phyloP scores from a whole-genome alignment of 495 filamentous ascomycete genomes.

The Stereocaulon alpinum region DNA sequence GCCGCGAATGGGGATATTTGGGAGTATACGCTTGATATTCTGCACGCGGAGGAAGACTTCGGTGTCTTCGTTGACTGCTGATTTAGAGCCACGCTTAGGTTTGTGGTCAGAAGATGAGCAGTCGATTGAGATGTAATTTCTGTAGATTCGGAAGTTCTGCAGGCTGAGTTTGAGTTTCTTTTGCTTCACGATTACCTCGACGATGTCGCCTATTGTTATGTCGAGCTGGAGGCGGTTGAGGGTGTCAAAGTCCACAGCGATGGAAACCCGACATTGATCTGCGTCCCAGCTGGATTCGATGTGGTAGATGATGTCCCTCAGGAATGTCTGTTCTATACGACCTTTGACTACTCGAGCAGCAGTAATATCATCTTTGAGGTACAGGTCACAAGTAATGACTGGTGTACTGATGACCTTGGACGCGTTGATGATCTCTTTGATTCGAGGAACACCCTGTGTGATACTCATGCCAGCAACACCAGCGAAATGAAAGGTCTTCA shows the following conservation, averaged over 20 bases:
- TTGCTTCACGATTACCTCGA: conserved; percentile 57
- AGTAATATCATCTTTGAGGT: conserved; percentile 54
- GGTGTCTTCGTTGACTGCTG: conserved; percentile 37
- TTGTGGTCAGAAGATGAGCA: conserved; percentile 40
- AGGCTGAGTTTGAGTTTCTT: conserved; percentile 64
- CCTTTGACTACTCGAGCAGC: conserved; percentile 82
- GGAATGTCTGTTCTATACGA: conserved; percentile 79
- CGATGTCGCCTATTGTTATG: conserved; percentile 57
- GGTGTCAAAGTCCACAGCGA: conserved; percentile 67
- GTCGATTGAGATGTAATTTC: conserved; percentile 40
- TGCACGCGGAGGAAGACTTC: conserved; percentile 77
- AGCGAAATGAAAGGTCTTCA: conserved; percentile 99
- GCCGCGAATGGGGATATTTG: conserved; percentile 69
- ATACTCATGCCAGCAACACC: conserved; percentile 99
- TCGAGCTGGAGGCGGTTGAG: conserved; percentile 71
- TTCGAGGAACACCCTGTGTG: conserved; percentile 96
- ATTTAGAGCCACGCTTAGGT: conserved; percentile 39
- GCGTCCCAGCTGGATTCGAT: conserved; percentile 77
- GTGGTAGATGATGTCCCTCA: conserved; percentile 62
- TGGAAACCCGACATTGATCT: conserved; percentile 57
- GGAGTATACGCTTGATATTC: conserved; percentile 70
- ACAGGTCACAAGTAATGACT: conserved; percentile 74
- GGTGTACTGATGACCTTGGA: conserved; percentile 88
- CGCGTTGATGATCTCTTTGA: conserved; percentile 99
- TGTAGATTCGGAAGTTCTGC: conserved; percentile 38